Evolutionary conservation across 1,284 basidiomycete genomes (phyloP), one percentile per base, ranked within the genome.

Genomic region (Moesziomyces globuligerus): DNA sequence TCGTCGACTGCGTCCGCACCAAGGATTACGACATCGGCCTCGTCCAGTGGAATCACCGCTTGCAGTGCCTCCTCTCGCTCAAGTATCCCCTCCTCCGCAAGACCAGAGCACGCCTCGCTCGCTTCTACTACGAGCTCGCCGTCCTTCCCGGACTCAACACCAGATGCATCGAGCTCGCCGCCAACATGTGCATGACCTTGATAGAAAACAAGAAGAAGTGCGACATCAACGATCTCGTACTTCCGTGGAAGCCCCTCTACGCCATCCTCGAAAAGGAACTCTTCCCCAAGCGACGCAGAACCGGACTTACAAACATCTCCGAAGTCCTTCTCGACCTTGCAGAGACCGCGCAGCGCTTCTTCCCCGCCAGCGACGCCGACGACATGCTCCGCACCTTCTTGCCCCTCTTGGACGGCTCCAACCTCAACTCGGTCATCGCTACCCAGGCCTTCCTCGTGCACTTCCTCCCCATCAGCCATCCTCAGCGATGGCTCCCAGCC

Each of bases 241-340:
- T 97, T 1, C 91, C 92, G 1, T 96, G 94, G 94, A 88, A 88
- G 75, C 90, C 92, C 1, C 85, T 95, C 5, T 93, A 90, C 82
- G 87, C 90, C 55, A 88, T 92, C 21, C 86, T 96, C 15, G 88
- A 87, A 73, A 86, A 89, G 74, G 92, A 95, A 79, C 84, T 95
- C 44, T 94, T 93, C 82, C 87, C 93, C 46, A 91, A 89, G 60
- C 87, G 91, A 69, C 86, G 67, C 37, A 51, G 43, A 44, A 52
- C 48, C 18, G 58, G 70, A 68, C 69, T 74, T 88, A 88, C 57
- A 62, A 67, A 69, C 26, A 85, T 91, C 21, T 88, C 90, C n/a
- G 90, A 88, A 85, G 90, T 87, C 64, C 90, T 93, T 85, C 90
- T 93, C 24, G 92, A 91, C 79, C 87, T 97, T 61, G 91, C 93